Evolutionary conservation across 345 rosid species (phyloP).

Genomic region (Melaleuca quinquenervia): DNA sequence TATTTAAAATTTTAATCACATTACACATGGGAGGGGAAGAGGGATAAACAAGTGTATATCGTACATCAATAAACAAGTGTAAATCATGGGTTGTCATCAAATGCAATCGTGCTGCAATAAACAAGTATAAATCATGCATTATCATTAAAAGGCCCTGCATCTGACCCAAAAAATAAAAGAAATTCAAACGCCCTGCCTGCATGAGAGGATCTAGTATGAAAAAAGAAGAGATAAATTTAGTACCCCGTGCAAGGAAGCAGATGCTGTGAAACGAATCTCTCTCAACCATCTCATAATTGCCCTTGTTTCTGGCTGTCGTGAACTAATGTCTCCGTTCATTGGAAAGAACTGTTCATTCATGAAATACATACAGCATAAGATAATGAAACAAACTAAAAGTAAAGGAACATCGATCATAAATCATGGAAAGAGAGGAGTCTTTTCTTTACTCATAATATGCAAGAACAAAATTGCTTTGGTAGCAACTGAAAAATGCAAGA

Average conservation of each 20-base stretch:
- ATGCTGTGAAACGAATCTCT: constrained; percentile 65
- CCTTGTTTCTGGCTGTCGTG: constrained; percentile 78
- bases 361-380: background rate
- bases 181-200: background rate
- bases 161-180: background rate
- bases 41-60: background rate
- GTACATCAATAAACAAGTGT: background rate
- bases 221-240: background rate
- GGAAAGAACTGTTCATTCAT: constrained; percentile 52
- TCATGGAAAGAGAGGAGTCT: background rate
- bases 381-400: background rate
- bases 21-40: background rate
- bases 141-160: too few relatives aligned
- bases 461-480: background rate
- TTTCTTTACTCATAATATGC: background rate
- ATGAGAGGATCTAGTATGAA: background rate
- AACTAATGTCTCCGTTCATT: constrained; percentile 42
- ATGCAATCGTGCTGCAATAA: background rate
- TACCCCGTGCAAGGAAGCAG: constrained; percentile 97
- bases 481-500: background rate
- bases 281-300: constrained; percentile 84
- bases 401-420: background rate
- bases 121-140: background rate
- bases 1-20: background rate
- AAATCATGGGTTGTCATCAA: background rate